phyloP scores from a whole-genome alignment of 805 yeast species.

The Kazachstania martiniae region DNA sequence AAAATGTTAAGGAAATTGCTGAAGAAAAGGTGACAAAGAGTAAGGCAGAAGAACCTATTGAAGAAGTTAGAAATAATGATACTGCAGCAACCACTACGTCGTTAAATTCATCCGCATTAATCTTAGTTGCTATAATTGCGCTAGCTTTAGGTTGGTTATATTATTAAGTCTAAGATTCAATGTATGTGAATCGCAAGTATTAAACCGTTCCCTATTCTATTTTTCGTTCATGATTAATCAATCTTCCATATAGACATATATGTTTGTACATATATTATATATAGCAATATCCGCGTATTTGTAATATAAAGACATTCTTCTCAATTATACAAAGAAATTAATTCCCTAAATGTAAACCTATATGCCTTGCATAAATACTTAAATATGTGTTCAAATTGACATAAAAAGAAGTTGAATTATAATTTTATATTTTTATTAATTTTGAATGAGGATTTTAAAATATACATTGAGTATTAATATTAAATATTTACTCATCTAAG shows the following conservation, averaged over 20 bases:
- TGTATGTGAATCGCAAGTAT: too few species aligned
- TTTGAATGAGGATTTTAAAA: background rate
- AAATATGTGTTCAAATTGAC: too few species aligned
- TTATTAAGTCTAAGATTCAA: constrained; percentile 35
- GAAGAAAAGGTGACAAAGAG: constrained; percentile 8
- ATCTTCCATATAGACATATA: background rate
- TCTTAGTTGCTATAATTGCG: constrained; percentile 43
- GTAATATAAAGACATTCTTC: too few species aligned
- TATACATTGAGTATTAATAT: background rate
- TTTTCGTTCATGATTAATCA: too few species aligned
- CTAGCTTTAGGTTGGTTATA: constrained; percentile 62
- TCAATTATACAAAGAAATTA: too few species aligned
- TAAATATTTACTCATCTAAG: constrained; percentile 38
- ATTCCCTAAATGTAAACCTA: too few species aligned
- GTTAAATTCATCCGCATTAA: constrained; percentile 42
- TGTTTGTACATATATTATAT: background rate
- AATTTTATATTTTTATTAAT: too few species aligned
- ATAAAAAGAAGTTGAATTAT: background rate
- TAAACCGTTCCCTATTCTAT: too few species aligned
- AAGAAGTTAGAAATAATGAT: too few species aligned
- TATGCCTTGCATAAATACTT: too few species aligned
- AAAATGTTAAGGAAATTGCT: background rate
- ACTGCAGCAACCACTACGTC: constrained; percentile 26
- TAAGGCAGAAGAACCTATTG: constrained; percentile 3
- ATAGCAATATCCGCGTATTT: too few species aligned